These are phyloP conservation scores for Colletotrichum karsti DNA, from an alignment of 2,329 filamentous ascomycete genomes.

Conservation along the genomic window DNA sequence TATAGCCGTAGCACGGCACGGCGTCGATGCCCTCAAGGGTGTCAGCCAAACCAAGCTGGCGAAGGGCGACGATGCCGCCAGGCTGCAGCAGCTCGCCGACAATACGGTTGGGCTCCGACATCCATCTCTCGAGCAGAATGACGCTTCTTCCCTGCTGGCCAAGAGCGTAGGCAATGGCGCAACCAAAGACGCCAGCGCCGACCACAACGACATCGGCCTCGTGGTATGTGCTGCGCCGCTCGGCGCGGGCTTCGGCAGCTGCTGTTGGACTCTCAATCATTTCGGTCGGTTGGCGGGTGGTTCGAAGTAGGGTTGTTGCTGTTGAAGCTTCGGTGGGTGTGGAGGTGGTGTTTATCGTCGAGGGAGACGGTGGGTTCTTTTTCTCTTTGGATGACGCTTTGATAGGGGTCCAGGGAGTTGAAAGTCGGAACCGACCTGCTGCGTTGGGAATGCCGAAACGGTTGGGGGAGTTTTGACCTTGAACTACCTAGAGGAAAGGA, in stretches of 20 bases:
- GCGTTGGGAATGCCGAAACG: constrained; percentile 8
- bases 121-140: constrained; percentile 84
- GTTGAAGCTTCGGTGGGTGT: constrained; percentile 13
- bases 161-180: constrained; percentile 83
- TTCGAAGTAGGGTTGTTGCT: background rate
- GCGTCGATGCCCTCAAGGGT: constrained; percentile 92
- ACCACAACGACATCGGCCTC: constrained; percentile 89
- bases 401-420: constrained; percentile 1
- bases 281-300: background rate
- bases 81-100: constrained; percentile 96
- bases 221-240: constrained; percentile 63
- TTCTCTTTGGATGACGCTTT: constrained; percentile 2
- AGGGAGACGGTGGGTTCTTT: background rate
- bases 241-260: constrained; percentile 48
- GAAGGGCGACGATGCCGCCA: constrained; percentile 83
- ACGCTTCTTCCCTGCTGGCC: constrained; percentile 92
- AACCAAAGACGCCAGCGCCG: constrained; percentile 90
- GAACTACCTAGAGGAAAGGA: background rate
- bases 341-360: background rate
- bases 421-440: background rate
- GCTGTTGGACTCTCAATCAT: constrained; percentile 43
- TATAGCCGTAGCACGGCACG: constrained; percentile 83
- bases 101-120: constrained; percentile 94
- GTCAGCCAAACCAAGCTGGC: constrained; percentile 80
- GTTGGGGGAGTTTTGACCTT: background rate